These are phyloP conservation scores for Hamamelis virginiana DNA, from an alignment of 164 flowering plant species.

Conservation along the genomic window DNA sequence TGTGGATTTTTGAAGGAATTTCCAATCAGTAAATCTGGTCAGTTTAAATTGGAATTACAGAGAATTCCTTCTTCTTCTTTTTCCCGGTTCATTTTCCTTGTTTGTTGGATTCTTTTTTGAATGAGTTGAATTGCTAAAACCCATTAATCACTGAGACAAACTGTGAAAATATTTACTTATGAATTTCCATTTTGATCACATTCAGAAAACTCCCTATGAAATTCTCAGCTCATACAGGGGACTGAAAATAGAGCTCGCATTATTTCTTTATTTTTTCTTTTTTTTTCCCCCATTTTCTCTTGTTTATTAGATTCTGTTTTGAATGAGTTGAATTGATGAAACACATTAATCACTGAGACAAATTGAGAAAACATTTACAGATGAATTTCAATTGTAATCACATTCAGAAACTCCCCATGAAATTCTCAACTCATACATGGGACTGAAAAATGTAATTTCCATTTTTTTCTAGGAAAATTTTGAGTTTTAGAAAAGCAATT, in stretches of 20 bases:
- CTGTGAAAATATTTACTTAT: too few species aligned
- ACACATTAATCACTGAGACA: not conserved
- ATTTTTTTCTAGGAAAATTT: not conserved
- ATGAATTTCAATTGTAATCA: too few species aligned
- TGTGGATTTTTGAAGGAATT: slow-evolving; percentile 82
- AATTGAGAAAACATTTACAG: too few species aligned
- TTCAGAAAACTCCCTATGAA: too few species aligned
- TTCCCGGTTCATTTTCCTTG: not conserved
- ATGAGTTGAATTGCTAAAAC: not conserved
- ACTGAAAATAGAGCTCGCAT: too few species aligned
- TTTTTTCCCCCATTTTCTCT: too few species aligned
- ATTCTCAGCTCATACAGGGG: too few species aligned
- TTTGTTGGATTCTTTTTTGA: not conserved
- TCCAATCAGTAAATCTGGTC: slow-evolving; percentile 60
- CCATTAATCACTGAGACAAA: not conserved
- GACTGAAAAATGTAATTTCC: too few species aligned
- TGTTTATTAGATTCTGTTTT: not conserved
- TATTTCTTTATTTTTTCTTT: too few species aligned
- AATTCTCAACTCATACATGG: too few species aligned
- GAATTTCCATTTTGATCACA: too few species aligned
- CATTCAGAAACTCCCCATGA: too few species aligned
- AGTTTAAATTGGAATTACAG: slow-evolving; percentile 13
- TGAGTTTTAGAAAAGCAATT: not conserved
- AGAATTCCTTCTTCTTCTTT: not conserved
- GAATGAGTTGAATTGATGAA: not conserved